These are phyloP conservation scores for Amylocystis lapponica DNA, from an alignment of 768 basidiomycete species.

Conservation along the genomic window DNA sequence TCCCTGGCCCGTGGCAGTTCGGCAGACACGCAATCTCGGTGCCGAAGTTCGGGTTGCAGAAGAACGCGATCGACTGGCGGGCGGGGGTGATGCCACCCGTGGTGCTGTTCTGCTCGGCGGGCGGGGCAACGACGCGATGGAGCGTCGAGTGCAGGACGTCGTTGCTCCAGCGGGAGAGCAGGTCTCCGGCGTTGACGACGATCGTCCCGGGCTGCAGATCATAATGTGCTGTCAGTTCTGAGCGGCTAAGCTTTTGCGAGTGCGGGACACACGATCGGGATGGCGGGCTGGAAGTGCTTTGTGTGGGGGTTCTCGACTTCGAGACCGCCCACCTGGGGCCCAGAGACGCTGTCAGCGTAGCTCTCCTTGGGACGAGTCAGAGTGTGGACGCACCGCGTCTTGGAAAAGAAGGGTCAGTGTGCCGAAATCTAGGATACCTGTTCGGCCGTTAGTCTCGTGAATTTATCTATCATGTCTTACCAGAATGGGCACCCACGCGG, in stretches of 20 bases:
- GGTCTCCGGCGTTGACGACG: slow-evolving; percentile 78
- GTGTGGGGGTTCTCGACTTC: slow-evolving; percentile 82
- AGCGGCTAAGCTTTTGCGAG: no score
- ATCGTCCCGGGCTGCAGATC: slow-evolving; percentile 77
- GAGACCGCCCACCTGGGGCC: slow-evolving; percentile 72
- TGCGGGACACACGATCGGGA: slow-evolving; percentile 56
- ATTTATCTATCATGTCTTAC: slow-evolving; percentile 25
- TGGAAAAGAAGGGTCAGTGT: slow-evolving; percentile 81
- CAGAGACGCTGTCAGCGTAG: no score
- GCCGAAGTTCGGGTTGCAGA: slow-evolving; percentile 77
- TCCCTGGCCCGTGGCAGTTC: slow-evolving; percentile 48
- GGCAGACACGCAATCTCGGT: slow-evolving; percentile 68
- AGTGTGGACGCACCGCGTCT: slow-evolving; percentile 47
- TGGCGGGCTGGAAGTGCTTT: slow-evolving; percentile 61
- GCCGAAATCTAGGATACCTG: slow-evolving; percentile 28
- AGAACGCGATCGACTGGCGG: slow-evolving; percentile 81
- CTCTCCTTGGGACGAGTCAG: no score
- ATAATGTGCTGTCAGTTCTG: background rate
- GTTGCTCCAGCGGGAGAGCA: slow-evolving; percentile 81
- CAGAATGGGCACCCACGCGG: slow-evolving; percentile 80
- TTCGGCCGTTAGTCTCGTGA: slow-evolving; percentile 8
- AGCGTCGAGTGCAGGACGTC: slow-evolving; percentile 74
- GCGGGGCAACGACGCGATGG: slow-evolving; percentile 77
- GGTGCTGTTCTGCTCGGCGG: slow-evolving; percentile 40
- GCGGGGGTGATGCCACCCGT: slow-evolving; percentile 50